phyloP scores from a whole-genome alignment of 306 rosid genomes.

The Quercus cerris region DNA sequence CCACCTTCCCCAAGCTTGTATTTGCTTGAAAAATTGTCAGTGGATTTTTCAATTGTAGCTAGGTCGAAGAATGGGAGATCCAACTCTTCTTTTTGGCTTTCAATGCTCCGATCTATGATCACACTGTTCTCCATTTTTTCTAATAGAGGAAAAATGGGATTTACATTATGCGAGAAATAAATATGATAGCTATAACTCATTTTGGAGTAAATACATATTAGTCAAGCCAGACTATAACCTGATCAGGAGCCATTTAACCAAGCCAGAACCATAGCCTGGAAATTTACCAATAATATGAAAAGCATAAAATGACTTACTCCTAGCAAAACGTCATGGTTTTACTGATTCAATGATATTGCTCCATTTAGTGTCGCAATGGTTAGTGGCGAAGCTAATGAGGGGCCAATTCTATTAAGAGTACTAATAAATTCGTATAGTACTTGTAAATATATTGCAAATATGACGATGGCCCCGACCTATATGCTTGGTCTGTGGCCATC shows the following conservation, averaged over 20 bases:
- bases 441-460: too few relatives aligned
- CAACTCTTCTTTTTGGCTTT: constrained; percentile 40
- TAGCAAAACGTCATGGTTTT: too few relatives aligned
- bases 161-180: background rate
- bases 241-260: background rate
- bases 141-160: background rate
- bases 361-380: too few relatives aligned
- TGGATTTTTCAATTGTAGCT: constrained; percentile 38
- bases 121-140: constrained; percentile 13
- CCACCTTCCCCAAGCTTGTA: constrained; percentile 60
- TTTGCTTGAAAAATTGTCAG: constrained; percentile 31
- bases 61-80: constrained; percentile 46
- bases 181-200: background rate
- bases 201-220: background rate
- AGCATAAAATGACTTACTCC: too few relatives aligned
- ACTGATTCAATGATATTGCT: too few relatives aligned
- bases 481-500: too few relatives aligned
- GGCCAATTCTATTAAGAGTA: too few relatives aligned
- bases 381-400: too few relatives aligned
- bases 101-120: constrained; percentile 4
- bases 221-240: background rate
- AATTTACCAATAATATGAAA: too few relatives aligned
- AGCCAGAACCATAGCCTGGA: too few relatives aligned
- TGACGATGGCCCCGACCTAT: too few relatives aligned
- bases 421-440: too few relatives aligned